Evolutionary conservation across 176 grass and related monocot genomes (phyloP).

Genomic region (Eragrostis nindensis): DNA sequence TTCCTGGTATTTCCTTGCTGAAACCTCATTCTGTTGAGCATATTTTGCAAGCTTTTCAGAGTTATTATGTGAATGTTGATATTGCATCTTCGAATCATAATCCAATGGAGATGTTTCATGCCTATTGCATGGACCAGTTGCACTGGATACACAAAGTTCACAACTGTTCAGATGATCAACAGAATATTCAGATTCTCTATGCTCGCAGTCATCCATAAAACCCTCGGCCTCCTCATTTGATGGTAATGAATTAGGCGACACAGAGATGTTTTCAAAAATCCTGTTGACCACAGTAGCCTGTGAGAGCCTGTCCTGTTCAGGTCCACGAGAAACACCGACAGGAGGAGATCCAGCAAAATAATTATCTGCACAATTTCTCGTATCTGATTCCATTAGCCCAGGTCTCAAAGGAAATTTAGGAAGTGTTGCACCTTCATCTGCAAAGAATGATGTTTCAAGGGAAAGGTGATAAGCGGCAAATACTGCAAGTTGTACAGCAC

Average conservation of each 20-base stretch:
- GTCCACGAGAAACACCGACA: constrained; percentile 19
- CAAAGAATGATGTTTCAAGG: constrained; percentile 92
- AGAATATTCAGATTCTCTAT: constrained; percentile 36
- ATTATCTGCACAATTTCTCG: constrained; percentile 1
- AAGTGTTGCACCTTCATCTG: constrained; percentile 82
- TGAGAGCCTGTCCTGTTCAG: constrained; percentile 31
- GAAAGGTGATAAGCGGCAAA: constrained; percentile 97
- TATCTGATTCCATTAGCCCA: constrained; percentile 36
- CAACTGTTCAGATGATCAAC: constrained; percentile 8
- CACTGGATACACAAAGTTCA: constrained; percentile 24
- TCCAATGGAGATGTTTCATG: constrained; percentile 34
- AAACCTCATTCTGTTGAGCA: constrained; percentile 27
- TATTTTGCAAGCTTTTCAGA: constrained; percentile 28
- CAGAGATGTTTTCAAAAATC: constrained; percentile 33
- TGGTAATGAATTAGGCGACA: constrained; percentile 41
- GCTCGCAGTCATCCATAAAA: constrained; percentile 29
- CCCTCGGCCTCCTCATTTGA: constrained; percentile 36
- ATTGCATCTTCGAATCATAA: constrained; percentile 26
- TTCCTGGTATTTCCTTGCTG: constrained; percentile 37
- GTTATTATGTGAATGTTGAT: constrained; percentile 25
- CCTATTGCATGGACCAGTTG: constrained; percentile 31
- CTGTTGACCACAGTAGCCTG: background rate
- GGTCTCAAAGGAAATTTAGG: constrained; percentile 54
- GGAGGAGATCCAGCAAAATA: constrained; percentile 13
- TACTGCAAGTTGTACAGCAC: constrained; percentile 71